Evolutionary conservation across 2,329 filamentous ascomycete species (phyloP), one percentile per base, ranked within the genome.

Genomic region (Fusarium ramigenum): DNA sequence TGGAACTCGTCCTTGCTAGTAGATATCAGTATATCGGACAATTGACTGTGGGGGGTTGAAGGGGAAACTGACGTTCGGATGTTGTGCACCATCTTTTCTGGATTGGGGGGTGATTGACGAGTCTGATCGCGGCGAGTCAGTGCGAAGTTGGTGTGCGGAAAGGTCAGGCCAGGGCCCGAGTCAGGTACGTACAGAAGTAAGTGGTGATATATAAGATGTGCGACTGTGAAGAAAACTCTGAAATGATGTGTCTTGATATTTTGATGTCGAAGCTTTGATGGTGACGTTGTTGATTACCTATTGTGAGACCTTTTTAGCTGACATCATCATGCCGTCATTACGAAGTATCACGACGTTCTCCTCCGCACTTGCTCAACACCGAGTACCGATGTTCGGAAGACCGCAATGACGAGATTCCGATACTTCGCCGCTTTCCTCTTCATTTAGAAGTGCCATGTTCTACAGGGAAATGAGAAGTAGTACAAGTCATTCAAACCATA

Each of bases 241-340:
- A 15, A 15, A 32, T n/a, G n/a, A 6, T 58, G 14, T n/a, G n/a
- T 18, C 19, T 6, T 19, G 11, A 14, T 70, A 25, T 59, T 66
- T 39, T 58, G 52, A 52, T 43, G 30, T 47, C 8, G 40, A 40
- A 52, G n/a, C 25, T 58, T 53, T 18, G 30, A 46, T 66, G 61
- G 61, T 67, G 70, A 63, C 57, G 66, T 56, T 50, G 25, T 44
- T 46, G 60, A 63, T 53, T 69, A 62, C 50, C 52, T 47, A 49
- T 42, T 34, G 21, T 50, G 42, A n/a, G 25, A 28, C 18, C 44
- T 47, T 56, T 36, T 34, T 16, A 18, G 32, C 47, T 71, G 66
- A 71, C 70, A 74, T 73, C 70, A 73, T 73, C 32, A 71, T 73
- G 53, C 52, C 66, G 70, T 73, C 70, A 73, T 73, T 37, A n/a